phyloP scores from a whole-genome alignment of 2,329 filamentous ascomycete species.

The Neofusicoccum sp. region DNA sequence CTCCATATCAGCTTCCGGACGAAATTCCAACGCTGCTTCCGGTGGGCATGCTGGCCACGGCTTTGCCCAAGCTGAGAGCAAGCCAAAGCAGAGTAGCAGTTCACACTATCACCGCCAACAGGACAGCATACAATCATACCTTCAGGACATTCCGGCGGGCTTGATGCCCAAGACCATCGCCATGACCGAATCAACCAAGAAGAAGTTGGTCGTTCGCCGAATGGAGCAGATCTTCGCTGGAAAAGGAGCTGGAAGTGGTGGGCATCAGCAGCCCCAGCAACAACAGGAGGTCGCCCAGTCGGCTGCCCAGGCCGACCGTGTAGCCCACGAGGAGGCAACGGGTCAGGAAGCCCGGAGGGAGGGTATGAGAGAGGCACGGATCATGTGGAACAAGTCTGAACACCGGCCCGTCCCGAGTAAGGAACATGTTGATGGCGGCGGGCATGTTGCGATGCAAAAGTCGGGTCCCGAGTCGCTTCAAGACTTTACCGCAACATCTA shows the following conservation, averaged over 20 bases:
- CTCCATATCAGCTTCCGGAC: slow-evolving; percentile 55
- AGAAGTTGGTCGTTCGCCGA: slow-evolving; percentile 71
- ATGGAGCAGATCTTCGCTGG: slow-evolving; percentile 82
- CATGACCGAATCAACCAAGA: slow-evolving; percentile 72
- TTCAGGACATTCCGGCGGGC: slow-evolving; percentile 70
- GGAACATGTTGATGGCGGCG: background rate
- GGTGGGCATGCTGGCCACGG: slow-evolving; percentile 29
- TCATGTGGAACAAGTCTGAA: slow-evolving; percentile 32
- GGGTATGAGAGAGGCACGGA: slow-evolving; percentile 47
- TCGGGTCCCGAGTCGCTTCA: background rate
- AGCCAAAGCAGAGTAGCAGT: background rate
- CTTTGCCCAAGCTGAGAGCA: background rate
- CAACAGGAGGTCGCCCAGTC: slow-evolving; percentile 58
- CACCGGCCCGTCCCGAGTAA: background rate
- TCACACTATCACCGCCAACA: slow-evolving; percentile 25
- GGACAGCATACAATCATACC: slow-evolving; percentile 64
- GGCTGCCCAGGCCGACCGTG: slow-evolving; percentile 49
- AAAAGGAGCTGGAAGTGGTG: slow-evolving; percentile 48
- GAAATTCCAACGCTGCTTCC: slow-evolving; percentile 39
- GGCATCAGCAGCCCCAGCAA: slow-evolving; percentile 51
- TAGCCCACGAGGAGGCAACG: slow-evolving; percentile 36
- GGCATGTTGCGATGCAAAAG: background rate
- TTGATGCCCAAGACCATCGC: slow-evolving; percentile 58
- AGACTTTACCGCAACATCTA: background rate
- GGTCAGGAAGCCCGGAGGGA: slow-evolving; percentile 38